Percentiles rank a stretch among this genome's conserved stretches.
phyloP scores from a whole-genome alignment of 2,329 filamentous ascomycete species.

The Scytalidium lignicola region DNA sequence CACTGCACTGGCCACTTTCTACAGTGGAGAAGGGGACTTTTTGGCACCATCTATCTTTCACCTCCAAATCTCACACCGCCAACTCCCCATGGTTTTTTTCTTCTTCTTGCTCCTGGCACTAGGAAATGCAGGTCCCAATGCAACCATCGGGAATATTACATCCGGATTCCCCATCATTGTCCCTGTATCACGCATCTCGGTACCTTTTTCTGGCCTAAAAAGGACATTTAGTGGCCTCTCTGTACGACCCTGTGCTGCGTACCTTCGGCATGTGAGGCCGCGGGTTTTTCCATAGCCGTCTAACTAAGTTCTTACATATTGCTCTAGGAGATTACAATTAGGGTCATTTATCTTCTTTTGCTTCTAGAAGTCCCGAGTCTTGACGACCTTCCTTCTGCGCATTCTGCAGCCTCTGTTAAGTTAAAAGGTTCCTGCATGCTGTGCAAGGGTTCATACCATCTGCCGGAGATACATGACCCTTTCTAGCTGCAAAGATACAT shows the following conservation, averaged over 20 bases:
- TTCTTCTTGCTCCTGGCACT: background rate
- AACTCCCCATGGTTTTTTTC: background rate
- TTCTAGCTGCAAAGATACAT: too few species aligned
- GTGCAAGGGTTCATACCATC: too few species aligned
- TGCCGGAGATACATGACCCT: too few species aligned
- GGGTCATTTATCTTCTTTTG: too few species aligned
- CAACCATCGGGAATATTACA: background rate
- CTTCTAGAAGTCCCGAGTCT: background rate
- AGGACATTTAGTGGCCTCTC: background rate
- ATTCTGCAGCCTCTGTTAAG: background rate
- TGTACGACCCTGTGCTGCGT: background rate
- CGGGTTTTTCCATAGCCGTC: background rate
- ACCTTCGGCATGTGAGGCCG: background rate
- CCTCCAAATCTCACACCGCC: background rate
- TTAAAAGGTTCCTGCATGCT: too few species aligned
- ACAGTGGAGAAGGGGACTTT: background rate
- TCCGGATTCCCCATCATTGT: too few species aligned
- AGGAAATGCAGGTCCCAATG: background rate
- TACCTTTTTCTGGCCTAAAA: background rate
- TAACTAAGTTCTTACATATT: background rate
- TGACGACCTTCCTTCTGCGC: background rate
- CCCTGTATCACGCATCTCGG: background rate
- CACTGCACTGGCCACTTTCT: background rate
- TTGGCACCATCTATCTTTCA: background rate
- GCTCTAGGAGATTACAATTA: too few species aligned